Base-by-base conservation (phyloP, 257 asterid genomes). In the Galeopsis tetrahit region DNA sequence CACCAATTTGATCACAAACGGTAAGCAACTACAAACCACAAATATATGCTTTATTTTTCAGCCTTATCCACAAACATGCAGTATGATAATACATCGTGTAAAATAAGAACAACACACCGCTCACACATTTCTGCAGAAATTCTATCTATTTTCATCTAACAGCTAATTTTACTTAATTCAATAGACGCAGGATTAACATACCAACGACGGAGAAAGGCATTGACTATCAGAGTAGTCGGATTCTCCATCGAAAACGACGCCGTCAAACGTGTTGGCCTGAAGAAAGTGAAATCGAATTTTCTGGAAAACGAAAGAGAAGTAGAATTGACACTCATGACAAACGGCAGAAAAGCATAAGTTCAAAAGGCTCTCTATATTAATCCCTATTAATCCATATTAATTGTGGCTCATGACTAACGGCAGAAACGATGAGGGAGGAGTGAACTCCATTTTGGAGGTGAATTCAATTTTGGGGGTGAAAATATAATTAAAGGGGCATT, bases 201-300 rank as follows among this genome's bases (percentile, higher is more conserved):
- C 28, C 28, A 21, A 79, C 31, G 78, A 83, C 44, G 46, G 85
- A 72, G 35, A 77, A 75, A 64, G 83, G 28, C 81, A 57, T 21
- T 55, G 75, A 77, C 76, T 69, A 40, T 77, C 43, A 75, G 31
- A 15, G 77, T 42, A 63, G 66, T 8, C 61, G 74, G 64, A 63
- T 61, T 57, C 58, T 63, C 74, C 71, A 75, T 62, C 9, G 81
- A 33, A 15, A 72, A 68, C 79, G 79, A 64, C 69, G 83, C 17
- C 64, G 84, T 59, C 2, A 35, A 11, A 40, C 66, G 69, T 40
- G 7, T 40, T 61, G 43, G 75, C 11, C 32, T 31, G 64, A 60
- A 38, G 62, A 68, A 75, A 68, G 31, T 15, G 73, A 52, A 62
- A 43, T 49, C 62, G 42, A 75, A 75, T 72, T 62, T 77, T 38